Conservation (phyloP, 2,329 filamentous ascomycete species). For the Exophiala sideris region DNA sequence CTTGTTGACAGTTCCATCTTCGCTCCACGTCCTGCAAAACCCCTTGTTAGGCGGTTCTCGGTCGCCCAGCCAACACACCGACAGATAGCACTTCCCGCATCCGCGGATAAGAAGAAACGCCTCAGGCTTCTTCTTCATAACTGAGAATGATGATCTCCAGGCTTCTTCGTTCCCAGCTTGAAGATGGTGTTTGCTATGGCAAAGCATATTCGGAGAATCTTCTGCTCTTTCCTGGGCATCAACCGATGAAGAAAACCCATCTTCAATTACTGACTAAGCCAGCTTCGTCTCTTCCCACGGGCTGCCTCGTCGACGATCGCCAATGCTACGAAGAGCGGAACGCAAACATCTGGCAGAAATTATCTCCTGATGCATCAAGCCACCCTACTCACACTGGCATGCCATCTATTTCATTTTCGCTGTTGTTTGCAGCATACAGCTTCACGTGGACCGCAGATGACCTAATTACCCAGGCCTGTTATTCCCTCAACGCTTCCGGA, state of each 20-base stretch:
- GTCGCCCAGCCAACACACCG: conserved; percentile 18
- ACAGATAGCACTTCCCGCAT: neutral
- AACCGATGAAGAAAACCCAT: conserved; percentile 17
- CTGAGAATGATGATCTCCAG: conserved; percentile 2
- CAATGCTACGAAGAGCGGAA: neutral
- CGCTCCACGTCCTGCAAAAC: neutral
- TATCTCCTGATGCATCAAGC: neutral
- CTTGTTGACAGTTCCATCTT: conserved; percentile 19
- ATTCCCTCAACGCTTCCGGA: neutral
- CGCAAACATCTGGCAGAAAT: neutral
- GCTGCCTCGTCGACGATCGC: neutral
- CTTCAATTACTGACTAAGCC: neutral
- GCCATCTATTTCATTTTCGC: too few relatives aligned
- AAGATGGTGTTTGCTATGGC: conserved; percentile 20
- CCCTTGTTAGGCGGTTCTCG: neutral
- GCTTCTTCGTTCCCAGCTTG: conserved; percentile 10
- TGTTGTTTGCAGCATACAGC: too few relatives aligned
- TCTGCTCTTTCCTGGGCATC: conserved; percentile 19
- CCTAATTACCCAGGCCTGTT: neutral
- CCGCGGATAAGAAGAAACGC: neutral
- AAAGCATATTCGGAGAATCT: conserved; percentile 15
- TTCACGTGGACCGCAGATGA: neutral
- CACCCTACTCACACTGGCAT: too few relatives aligned
- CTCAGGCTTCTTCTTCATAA: neutral
- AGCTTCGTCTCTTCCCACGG: neutral